Conservation (phyloP, 306 rosid species). For the Ziziphus jujuba region DNA sequence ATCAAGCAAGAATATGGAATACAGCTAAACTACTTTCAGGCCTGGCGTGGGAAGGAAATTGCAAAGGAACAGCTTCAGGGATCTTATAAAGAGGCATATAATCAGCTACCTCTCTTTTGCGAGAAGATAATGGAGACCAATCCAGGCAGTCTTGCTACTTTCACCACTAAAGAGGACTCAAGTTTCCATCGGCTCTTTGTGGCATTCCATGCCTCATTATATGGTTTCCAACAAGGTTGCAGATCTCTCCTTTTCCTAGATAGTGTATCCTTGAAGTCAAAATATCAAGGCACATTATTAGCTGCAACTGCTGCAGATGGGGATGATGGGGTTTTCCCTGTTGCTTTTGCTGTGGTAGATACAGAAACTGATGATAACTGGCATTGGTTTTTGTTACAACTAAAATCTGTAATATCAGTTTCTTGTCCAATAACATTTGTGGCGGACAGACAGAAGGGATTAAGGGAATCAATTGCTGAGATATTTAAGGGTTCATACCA, state of each 20-base stretch:
- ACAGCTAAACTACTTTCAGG: constrained; percentile 94
- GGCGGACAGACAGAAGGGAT: constrained; percentile 82
- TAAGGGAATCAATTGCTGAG: constrained; percentile 69
- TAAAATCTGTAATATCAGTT: constrained; percentile 71
- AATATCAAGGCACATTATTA: constrained; percentile 90
- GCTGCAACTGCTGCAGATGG: constrained; percentile 94
- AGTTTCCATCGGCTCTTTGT: constrained; percentile 93
- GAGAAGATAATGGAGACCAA: constrained; percentile 89
- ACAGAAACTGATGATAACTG: constrained; percentile 89
- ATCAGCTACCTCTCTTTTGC: constrained; percentile 78
- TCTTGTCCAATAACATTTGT: constrained; percentile 81
- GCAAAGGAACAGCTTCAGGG: constrained; percentile 99
- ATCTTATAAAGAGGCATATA: constrained; percentile 89
- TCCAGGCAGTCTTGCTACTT: constrained; percentile 84
- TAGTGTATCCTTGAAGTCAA: constrained; percentile 74
- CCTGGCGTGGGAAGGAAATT: constrained; percentile 99
- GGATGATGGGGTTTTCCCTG: constrained; percentile 80
- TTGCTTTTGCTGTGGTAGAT: constrained; percentile 91
- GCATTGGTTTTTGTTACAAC: constrained; percentile 87
- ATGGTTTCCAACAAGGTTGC: constrained; percentile 95
- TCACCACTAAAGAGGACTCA: constrained; percentile 88
- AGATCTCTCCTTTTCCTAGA: constrained; percentile 92
- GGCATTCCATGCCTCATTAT: constrained; percentile 80
- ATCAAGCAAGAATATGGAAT: constrained; percentile 94
- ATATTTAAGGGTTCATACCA: constrained; percentile 77